phyloP scores from a whole-genome alignment of 2,329 filamentous ascomycete species.

The Pseudogymnoascus sp. region DNA sequence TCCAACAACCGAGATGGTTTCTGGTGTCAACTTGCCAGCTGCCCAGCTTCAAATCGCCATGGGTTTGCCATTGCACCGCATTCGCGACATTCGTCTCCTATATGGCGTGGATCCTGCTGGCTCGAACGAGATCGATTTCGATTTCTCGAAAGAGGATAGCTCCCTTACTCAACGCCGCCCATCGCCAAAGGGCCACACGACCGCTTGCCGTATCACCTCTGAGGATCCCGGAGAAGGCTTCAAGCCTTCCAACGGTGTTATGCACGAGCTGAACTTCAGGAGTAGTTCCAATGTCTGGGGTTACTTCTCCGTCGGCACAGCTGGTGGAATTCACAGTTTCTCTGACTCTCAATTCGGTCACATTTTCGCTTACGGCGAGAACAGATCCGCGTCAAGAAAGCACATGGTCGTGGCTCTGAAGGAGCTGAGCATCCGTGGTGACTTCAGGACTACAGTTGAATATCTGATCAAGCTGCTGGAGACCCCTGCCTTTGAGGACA shows the following conservation, averaged over 20 bases:
- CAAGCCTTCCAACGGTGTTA: conserved; percentile 97
- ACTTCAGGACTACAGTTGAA: conserved; percentile 97
- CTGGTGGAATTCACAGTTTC: conserved; percentile 97
- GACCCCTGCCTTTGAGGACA: conserved; percentile 96
- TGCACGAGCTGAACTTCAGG: conserved; percentile 98
- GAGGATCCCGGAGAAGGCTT: conserved; percentile 98
- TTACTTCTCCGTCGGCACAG: conserved; percentile 97
- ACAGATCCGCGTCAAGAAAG: conserved; percentile 88
- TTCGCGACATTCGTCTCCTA: conserved; percentile 89
- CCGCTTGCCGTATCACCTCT: conserved; percentile 97
- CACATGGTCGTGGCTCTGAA: conserved; percentile 99
- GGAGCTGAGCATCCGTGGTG: conserved; percentile 97
- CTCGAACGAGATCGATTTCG: conserved; percentile 84
- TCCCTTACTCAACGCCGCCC: conserved; percentile 80
- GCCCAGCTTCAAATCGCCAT: conserved; percentile 98
- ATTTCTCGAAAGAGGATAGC: conserved; percentile 83
- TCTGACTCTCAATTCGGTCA: conserved; percentile 98
- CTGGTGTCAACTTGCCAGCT: conserved; percentile 91
- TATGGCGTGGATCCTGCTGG: conserved; percentile 93
- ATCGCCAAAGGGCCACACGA: conserved; percentile 91
- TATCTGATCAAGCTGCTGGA: conserved; percentile 98
- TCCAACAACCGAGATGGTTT: conserved; percentile 98
- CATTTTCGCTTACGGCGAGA: conserved; percentile 98
- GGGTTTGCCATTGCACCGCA: conserved; percentile 92
- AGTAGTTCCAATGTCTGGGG: conserved; percentile 99